These are phyloP conservation scores for Hymenoscyphus fructigenus DNA, from an alignment of 2,329 filamentous ascomycete species.

Conservation along the genomic window DNA sequence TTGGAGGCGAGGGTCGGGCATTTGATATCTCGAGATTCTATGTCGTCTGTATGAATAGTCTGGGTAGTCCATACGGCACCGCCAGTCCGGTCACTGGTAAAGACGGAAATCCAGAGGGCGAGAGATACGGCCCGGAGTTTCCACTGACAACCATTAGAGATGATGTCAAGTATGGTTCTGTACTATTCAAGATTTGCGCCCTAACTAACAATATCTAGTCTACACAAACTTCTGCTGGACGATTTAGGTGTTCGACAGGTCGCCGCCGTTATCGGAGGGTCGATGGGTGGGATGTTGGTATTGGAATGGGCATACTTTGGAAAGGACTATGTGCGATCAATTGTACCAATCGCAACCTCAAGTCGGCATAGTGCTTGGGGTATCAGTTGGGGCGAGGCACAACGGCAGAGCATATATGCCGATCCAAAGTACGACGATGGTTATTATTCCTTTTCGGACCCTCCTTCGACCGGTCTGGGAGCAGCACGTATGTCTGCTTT, in stretches of 20 bases:
- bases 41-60: constrained; percentile 80
- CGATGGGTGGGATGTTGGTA: constrained; percentile 88
- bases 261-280: constrained; percentile 77
- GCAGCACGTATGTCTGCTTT: constrained; percentile 96
- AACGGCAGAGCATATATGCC: constrained; percentile 91
- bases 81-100: constrained; percentile 88
- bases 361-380: constrained; percentile 85
- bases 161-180: constrained; percentile 77
- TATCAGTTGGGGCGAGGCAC: constrained; percentile 87
- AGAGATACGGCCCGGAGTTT: constrained; percentile 90
- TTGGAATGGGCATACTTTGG: constrained; percentile 91
- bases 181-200: constrained; percentile 16
- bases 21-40: constrained; percentile 85
- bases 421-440: constrained; percentile 98
- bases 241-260: constrained; percentile 77
- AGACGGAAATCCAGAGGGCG: constrained; percentile 72
- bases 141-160: constrained; percentile 93
- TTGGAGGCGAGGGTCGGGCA: constrained; percentile 73
- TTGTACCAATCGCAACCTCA: constrained; percentile 83
- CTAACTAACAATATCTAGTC: constrained; percentile 44
- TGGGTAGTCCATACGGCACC: constrained; percentile 82
- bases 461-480: constrained; percentile 81
- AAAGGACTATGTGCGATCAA: constrained; percentile 75
- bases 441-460: constrained; percentile 86
- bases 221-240: constrained; percentile 78